Evolutionary conservation across 2,329 filamentous ascomycete genomes (phyloP).

Genomic region (Epichloe brachyelytri): DNA sequence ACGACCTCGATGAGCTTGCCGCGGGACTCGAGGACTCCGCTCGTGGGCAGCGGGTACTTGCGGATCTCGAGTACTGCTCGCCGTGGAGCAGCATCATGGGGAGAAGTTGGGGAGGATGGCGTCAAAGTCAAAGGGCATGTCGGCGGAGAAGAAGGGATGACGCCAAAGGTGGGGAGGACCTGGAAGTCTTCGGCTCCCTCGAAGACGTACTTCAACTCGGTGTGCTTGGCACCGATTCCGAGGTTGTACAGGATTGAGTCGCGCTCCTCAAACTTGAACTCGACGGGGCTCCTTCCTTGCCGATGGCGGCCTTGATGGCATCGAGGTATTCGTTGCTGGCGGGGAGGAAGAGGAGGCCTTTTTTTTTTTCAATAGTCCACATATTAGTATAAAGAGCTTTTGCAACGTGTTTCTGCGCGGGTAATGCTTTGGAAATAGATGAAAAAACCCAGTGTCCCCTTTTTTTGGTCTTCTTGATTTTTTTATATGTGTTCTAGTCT

Average conservation of each 20-base stretch:
- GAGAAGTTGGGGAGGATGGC: constrained; percentile 91
- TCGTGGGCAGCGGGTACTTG: constrained; percentile 83
- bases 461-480: neutral
- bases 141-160: constrained; percentile 82
- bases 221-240: constrained; percentile 81
- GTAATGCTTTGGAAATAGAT: neutral
- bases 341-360: constrained; percentile 8
- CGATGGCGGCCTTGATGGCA: constrained; percentile 65
- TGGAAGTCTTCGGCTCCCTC: constrained; percentile 90
- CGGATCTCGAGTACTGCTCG: constrained; percentile 93
- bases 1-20: constrained; percentile 83
- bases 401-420: neutral
- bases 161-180: constrained; percentile 86
- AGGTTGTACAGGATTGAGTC: constrained; percentile 95
- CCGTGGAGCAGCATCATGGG: constrained; percentile 99
- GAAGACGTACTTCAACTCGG: constrained; percentile 76
- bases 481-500: constrained; percentile 8
- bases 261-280: constrained; percentile 72
- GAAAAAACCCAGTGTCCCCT: neutral
- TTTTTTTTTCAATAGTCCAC: neutral
- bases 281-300: constrained; percentile 57
- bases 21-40: constrained; percentile 60
- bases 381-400: neutral
- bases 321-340: constrained; percentile 53
- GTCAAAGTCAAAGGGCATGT: constrained; percentile 65